Evolutionary conservation across 495 filamentous ascomycete genomes (phyloP).

Genomic region (Neurospora sp.): DNA sequence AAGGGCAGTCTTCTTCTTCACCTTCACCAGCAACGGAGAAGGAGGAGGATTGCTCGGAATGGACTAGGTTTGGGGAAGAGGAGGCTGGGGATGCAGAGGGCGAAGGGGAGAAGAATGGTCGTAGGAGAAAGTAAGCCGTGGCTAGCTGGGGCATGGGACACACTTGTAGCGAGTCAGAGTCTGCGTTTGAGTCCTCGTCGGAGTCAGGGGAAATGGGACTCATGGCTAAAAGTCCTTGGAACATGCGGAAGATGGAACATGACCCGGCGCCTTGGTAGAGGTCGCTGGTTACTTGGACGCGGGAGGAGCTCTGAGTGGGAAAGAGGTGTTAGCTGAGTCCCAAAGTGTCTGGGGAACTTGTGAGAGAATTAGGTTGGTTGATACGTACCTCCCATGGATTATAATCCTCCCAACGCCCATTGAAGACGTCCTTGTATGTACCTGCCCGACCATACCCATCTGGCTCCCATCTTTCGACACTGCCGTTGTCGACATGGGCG

Average conservation of each 20-base stretch:
- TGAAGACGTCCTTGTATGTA: slow-evolving; percentile 61
- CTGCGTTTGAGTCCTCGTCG: slow-evolving; percentile 23
- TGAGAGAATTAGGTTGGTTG: not conserved
- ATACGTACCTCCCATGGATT: slow-evolving; percentile 60
- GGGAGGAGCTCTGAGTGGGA: slow-evolving; percentile 41
- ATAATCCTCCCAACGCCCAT: slow-evolving; percentile 71
- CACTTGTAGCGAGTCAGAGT: slow-evolving; percentile 48
- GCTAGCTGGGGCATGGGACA: slow-evolving; percentile 67
- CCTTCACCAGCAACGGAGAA: not conserved
- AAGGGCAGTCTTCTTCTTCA: slow-evolving; percentile 18
- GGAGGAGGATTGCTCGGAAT: not conserved
- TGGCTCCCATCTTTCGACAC: slow-evolving; percentile 82
- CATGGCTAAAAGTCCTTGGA: slow-evolving; percentile 75
- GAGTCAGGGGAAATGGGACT: slow-evolving; percentile 53
- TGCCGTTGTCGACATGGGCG: slow-evolving; percentile 68
- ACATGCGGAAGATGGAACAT: slow-evolving; percentile 81
- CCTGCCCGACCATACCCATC: slow-evolving; percentile 59
- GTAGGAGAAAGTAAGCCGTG: slow-evolving; percentile 75
- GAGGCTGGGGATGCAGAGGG: not conserved
- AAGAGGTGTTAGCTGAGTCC: not conserved
- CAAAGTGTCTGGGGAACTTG: not conserved
- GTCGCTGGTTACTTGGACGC: slow-evolving; percentile 60
- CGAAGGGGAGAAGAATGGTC: slow-evolving; percentile 68
- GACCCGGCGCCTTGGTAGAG: slow-evolving; percentile 74
- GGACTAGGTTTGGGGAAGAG: not conserved